These are phyloP conservation scores for Penicillium sp. DNA, from an alignment of 2,329 filamentous ascomycete species.

Conservation along the genomic window DNA sequence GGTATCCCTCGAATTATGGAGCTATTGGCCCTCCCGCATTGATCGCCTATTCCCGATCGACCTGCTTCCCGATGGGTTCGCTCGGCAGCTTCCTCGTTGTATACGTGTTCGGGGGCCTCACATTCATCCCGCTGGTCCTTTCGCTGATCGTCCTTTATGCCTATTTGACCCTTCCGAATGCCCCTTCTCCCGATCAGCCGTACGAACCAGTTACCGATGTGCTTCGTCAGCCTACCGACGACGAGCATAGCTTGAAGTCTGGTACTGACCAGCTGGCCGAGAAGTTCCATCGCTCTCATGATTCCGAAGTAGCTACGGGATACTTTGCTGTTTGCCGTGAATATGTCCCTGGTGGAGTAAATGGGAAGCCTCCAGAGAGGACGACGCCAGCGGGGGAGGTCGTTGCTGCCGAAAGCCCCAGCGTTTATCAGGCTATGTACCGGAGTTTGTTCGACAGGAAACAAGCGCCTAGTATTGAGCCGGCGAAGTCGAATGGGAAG, in stretches of 20 bases:
- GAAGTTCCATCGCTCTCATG: constrained; percentile 66
- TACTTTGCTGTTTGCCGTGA: constrained; percentile 96
- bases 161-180: constrained; percentile 68
- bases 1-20: constrained; percentile 38
- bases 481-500: constrained; percentile 56
- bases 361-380: constrained; percentile 88
- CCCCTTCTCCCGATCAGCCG: constrained; percentile 33
- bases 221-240: constrained; percentile 65
- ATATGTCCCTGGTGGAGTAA: constrained; percentile 88
- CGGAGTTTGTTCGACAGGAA: constrained; percentile 91
- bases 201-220: constrained; percentile 47
- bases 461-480: constrained; percentile 61
- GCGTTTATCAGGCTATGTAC: constrained; percentile 98
- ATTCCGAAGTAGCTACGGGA: constrained; percentile 81
- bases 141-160: constrained; percentile 67
- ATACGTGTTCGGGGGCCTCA: constrained; percentile 86
- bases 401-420: constrained; percentile 80
- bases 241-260: constrained; percentile 67
- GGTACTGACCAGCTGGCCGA: constrained; percentile 65
- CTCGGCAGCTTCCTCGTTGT: constrained; percentile 68
- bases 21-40: constrained; percentile 39
- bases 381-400: constrained; percentile 80
- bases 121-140: constrained; percentile 78
- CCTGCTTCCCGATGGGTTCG: constrained; percentile 49
- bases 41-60: constrained; percentile 46